Conservation (phyloP, 2,329 filamentous ascomycete species). For the Pseudonectria foliicola region DNA sequence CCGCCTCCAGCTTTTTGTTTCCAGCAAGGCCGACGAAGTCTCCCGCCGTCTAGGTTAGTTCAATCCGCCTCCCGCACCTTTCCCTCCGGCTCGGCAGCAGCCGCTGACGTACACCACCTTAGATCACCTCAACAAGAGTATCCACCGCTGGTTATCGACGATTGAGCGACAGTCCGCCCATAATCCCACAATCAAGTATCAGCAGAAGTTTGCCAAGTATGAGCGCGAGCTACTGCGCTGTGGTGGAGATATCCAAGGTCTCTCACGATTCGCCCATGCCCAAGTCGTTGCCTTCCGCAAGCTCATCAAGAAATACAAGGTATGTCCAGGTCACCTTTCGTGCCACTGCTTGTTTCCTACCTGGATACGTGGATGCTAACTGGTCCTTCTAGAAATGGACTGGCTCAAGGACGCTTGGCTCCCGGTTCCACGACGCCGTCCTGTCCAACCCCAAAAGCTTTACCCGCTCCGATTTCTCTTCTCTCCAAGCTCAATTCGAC, state of each 20-base stretch:
- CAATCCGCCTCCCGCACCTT: slow-evolving; percentile 3
- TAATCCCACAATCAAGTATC: slow-evolving; percentile 36
- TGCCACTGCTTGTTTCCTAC: background rate
- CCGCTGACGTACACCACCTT: slow-evolving; percentile 14
- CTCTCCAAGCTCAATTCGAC: slow-evolving; percentile 43
- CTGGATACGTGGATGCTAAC: slow-evolving; percentile 4
- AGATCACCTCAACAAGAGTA: slow-evolving; percentile 44
- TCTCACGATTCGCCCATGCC: slow-evolving; percentile 65
- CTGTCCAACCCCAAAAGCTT: slow-evolving; percentile 64
- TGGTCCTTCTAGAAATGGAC: slow-evolving; percentile 63
- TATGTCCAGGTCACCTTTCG: slow-evolving; percentile 2
- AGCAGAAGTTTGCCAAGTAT: slow-evolving; percentile 46
- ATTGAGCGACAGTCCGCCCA: slow-evolving; percentile 19
- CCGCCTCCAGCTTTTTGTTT: slow-evolving; percentile 70
- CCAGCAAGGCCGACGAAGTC: slow-evolving; percentile 74
- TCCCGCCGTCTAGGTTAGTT: slow-evolving; percentile 57
- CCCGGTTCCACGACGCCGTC: slow-evolving; percentile 60
- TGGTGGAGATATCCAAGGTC: slow-evolving; percentile 62
- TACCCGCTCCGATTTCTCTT: slow-evolving; percentile 55
- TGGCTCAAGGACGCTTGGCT: slow-evolving; percentile 56
- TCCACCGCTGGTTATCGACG: slow-evolving; percentile 41
- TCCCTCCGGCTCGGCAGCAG: slow-evolving; percentile 5
- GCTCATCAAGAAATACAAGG: slow-evolving; percentile 76
- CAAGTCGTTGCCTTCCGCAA: slow-evolving; percentile 74
- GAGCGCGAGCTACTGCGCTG: slow-evolving; percentile 48